Evolutionary conservation across 768 basidiomycete species (phyloP), one percentile per base, ranked within the genome.

Genomic region (Phylloporus sp.): DNA sequence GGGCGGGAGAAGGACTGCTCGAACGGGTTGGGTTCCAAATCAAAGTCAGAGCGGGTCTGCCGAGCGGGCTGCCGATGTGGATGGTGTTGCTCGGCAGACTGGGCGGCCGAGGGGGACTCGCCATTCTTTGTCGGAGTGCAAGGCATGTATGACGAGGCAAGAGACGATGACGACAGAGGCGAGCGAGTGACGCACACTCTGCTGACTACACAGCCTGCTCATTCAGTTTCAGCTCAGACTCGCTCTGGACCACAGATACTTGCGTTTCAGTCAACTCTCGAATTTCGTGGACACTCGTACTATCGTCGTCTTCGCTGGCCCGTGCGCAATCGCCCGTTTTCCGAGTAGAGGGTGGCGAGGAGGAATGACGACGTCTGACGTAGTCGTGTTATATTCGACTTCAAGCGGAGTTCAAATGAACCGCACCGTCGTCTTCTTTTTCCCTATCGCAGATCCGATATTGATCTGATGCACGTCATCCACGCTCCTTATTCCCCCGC

Each of bases 1-100:
- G 76, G 74, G 24, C 74, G 60, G 28, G 85, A 83, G 65, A 98
- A 98, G 44, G 90, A 93, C 68, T 92, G 89, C 62, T 99, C 95
- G 61, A 96, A 96, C 0, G 93, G 92, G 63, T 95, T 95, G 1
- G 86, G 87, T 60, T 95, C 92, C 28, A 87, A 77, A 64, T 78
- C 74, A 64, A 87, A 83, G 60, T 85, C 84, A 14, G 77, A 77
- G 60, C 81, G 75, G 21, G 72, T 79, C 64, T 79, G 76, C 28
- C 73, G 70, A 18, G 45, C 24, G 15, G 56, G 50, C 0, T 59
- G 62, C 26, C 62, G 62, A 6, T 37, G 62, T 0, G 40, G 38
- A 5, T 47, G 53, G 0, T 27, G 53, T 0, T 48, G 54, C 0
- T 57, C 49, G 3, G 54, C 52, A 54, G 50, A 47, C 33, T 57